Base-by-base conservation (phyloP, 202 grass and related monocot species). In the Panicum hallii region DNA sequence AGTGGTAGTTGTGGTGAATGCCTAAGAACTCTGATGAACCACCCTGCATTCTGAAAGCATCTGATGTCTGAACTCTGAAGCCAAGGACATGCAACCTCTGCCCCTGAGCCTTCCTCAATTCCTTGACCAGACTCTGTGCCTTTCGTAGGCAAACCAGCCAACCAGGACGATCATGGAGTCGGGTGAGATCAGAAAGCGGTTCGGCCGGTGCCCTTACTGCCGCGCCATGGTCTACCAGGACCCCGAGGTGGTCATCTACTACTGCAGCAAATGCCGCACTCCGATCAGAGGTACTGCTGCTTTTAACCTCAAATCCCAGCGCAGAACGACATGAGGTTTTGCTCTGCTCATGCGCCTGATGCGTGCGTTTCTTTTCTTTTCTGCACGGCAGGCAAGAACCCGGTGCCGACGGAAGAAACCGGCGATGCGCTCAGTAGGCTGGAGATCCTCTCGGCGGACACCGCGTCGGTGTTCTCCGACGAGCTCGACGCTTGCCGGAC, bases 261-360 rank as follows among this genome's bases (percentile, higher is more conserved):
- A 76, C 82, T 89, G 87, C 87, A 89, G 70, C 77, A 89, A 70
- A 63, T 89, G 87, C 36, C 87, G 82, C 43, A 85, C 82, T 7
- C 82, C 82, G 4, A 89, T 89, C 77, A 69, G 79, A 85, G 90
- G 87, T 88, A 2, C 11, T 9, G 5, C 63, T 9, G 5, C 63
- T 10, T 23, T 6, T 12, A 13, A 45, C 42, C 67, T 2, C 4
- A 34, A 66, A 75, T 56, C 17, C 20, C 19, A 23, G 32, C 30
- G 63, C 63, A 32, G 2, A 14, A 7, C 16, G 5, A 23, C 20
- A 42, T 16, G 4, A 13, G 0, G 1, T 43, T 60, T 5, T 30
- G 5, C n/a, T 43, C 11, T 16, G 56, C 45, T 15, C 11, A 4
- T 28, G 7, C n/a, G 20, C n/a, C 14, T 46, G 41, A 44, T 43